phyloP scores from a whole-genome alignment of 1,284 basidiomycete species.

The Moniliophthora roreri region DNA sequence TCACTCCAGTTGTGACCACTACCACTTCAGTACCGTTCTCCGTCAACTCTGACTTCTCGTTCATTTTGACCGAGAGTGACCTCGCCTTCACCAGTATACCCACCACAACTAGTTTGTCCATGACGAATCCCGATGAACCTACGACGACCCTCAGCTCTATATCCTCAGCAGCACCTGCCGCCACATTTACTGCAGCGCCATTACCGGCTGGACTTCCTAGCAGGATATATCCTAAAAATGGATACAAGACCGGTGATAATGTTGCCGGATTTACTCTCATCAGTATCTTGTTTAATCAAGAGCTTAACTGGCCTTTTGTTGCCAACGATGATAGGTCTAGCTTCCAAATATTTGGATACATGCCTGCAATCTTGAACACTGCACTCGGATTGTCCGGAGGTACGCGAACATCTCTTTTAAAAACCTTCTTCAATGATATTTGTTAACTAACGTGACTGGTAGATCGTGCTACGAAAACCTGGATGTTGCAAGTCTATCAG shows the following conservation, averaged over 20 bases:
- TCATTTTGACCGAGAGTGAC: slow-evolving; percentile 41
- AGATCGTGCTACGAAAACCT: slow-evolving; percentile 50
- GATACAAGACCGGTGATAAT: slow-evolving; percentile 26
- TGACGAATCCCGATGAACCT: slow-evolving; percentile 57
- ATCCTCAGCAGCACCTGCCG: slow-evolving; percentile 19
- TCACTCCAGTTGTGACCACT: slow-evolving; percentile 11
- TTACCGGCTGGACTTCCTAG: slow-evolving; percentile 61
- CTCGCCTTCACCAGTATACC: slow-evolving; percentile 38
- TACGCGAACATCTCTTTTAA: slow-evolving; percentile 15
- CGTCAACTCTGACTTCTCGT: slow-evolving; percentile 34
- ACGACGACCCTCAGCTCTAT: slow-evolving; percentile 37
- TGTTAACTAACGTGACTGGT: slow-evolving; percentile 1
- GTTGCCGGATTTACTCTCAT: slow-evolving; percentile 45
- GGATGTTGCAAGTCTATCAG: slow-evolving; percentile 57
- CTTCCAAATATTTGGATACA: slow-evolving; percentile 63
- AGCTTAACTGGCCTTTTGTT: slow-evolving; percentile 67
- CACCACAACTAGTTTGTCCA: slow-evolving; percentile 29
- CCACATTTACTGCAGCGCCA: slow-evolving; percentile 29
- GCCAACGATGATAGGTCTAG: slow-evolving; percentile 43
- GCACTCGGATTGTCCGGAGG: slow-evolving; percentile 48
- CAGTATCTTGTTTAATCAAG: slow-evolving; percentile 55
- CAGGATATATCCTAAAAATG: slow-evolving; percentile 53
- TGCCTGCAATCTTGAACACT: slow-evolving; percentile 49
- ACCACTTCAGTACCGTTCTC: slow-evolving; percentile 21
- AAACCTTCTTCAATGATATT: slow-evolving; percentile 1